Base-by-base conservation (phyloP, 108 stramenopile species). In the Craspedostauros australis region DNA sequence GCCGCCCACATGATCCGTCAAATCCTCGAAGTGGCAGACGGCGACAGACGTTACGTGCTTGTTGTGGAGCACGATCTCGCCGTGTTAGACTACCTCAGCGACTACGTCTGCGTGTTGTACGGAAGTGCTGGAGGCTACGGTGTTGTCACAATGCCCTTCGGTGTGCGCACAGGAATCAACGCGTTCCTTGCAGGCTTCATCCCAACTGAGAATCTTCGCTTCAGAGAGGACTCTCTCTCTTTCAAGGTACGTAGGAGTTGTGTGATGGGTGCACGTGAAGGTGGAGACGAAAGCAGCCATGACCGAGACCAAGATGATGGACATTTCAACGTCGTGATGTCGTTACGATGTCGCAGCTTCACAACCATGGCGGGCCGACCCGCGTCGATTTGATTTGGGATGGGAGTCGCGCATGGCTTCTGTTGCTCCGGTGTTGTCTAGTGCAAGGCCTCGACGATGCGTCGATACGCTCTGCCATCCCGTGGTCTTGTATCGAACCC, bases 51-150 rank as follows among this genome's bases (percentile, higher is more conserved):
- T 8, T 99, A 93, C 50, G 96, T 97, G 27, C 54, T 98, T 21
- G 94, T 95, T 38, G 97, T 99, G 52, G 97, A 99, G 88, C 99
- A 99, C 82, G 98, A 99, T 79, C 77, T 99, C 59, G 96, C 99
- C 39, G 96, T 99, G 30, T 76, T 99, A 49, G 99, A 99, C 73
- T 97, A 99, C 68, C 64, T 99, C 47, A 92, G 89, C 50, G 99
- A 99, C 83, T 98, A 77, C 70, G 86, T 99, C 50, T 98, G 97
- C 77, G 96, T 96, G 64, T 60, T 99, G 18, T 99, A 98, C 63
- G 98, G 96, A 33, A 66, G 76, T 37, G 82, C 96, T 7, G 93
- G 91, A 42, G 99, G 88, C 14, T 99, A 99, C 76, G 99, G 99
- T 42, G 99, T 99, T 24, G 99, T 99, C 14, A 99, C 99, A 49